Base-by-base conservation (phyloP, 768 basidiomycete genomes). In the Crepidotus variabilis region DNA sequence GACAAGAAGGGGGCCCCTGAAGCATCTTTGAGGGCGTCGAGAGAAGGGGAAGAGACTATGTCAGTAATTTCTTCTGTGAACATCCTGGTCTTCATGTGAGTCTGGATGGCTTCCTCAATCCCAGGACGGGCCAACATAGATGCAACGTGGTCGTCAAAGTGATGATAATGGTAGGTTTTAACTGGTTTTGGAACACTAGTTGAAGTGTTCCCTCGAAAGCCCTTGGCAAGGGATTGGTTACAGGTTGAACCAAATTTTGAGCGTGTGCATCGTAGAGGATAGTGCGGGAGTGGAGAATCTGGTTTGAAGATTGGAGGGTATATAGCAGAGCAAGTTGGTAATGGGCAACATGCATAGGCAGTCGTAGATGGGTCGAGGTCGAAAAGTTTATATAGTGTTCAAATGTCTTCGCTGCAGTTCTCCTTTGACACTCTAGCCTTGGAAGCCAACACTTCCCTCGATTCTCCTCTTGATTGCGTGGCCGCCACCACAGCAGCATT, bases 121-220 rank as follows among this genome's bases (percentile, higher is more conserved):
- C 58, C 58, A 13, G 58, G 51, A 20, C 51, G 43, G 7, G 58
- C 50, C 11, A 60, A 46, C 58, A 60, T 60, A 4, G 47, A 1
- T 2, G 47, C 58, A 2, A 60, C 58, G 8, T 60, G 58, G 47
- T 56, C 50, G 21, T 60, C 39, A 32, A 60, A 60, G 22, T 60
- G 54, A 24, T 56, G 45, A 21, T 60, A 60, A 1, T 33, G 11
- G 23, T 46, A 60, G 6, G 47, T 32, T 46, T 60, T 60, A 24
- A 56, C 49, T 10, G 36, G 58, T 20, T 39, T 34, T 1, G 55
- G 58, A 35, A 52, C 14, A 24, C 51, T 56, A 9, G 10, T 6
- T 16, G 36, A 49, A 20, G 45, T 28, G 8, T 39, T 22, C 14
- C 43, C 11, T 32, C 4, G 18, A 24, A 22, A 54, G 5, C 24